Base-by-base conservation (phyloP, 176 grass and related monocot genomes). In the Pontederia crassipes region DNA sequence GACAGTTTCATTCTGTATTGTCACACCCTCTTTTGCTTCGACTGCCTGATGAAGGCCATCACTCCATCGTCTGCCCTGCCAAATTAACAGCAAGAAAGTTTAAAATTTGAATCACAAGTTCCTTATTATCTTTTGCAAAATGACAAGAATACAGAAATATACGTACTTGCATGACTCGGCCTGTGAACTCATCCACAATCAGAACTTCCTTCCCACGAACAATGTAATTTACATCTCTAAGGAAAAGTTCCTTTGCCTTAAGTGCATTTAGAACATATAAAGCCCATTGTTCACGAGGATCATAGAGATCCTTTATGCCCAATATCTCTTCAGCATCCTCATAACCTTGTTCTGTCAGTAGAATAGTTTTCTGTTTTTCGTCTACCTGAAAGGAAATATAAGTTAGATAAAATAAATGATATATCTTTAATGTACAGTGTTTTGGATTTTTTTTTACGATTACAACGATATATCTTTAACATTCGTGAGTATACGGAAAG, bases 1-100 rank as follows among this genome's bases (percentile, higher is more conserved):
- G 35, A 97, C 71, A 55, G 92, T 97, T 87, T 97, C 92, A 76
- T 97, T 97, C 67, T 97, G 87, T 75, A 97, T 91, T 10, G 84
- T 45, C 57, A 97, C 77, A 72, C 82, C 82, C 82, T 97, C 92
- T 77, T 97, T 97, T 69, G 92, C 92, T 77, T 97, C 92, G 67
- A 97, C 85, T 67, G 92, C 92, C 70, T 97, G 92, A 77, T 97
- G 92, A 61, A 97, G 86, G 62, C 92, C 92, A 73, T 97, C 92
- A 66, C 92, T 97, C 92, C 92, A 97, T 75, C 92, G 79, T 73
- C 92, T 97, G 48, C 92, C 92, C 89, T 93, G 78, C 48, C 35
- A 45, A 66, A 66, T 59, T 52, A 26, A 18, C 52, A 80, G 74
- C 74, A 73, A 61, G 9, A 74, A 28, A 28, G 26, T 17, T 40